Evolutionary conservation across 805 yeast species (phyloP).

Genomic region (Ogataea thermomethanolica): DNA sequence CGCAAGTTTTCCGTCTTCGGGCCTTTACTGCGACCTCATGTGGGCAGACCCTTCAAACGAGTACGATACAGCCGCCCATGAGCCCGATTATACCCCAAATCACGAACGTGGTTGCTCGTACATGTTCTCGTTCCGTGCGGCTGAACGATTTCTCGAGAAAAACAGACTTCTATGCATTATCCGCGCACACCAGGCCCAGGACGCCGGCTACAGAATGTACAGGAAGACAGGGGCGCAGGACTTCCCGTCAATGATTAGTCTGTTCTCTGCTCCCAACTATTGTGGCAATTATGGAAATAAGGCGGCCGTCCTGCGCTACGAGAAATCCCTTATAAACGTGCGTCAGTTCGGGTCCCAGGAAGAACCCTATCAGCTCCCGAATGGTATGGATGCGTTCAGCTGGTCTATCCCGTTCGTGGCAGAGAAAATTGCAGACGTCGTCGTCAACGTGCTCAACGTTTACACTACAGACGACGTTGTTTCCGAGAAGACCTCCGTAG

Average conservation of each 20-base stretch:
- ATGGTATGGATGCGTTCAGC: conserved; percentile 94
- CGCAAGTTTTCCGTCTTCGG: conserved; percentile 83
- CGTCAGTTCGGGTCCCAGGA: conserved; percentile 79
- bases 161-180: conserved; percentile 78
- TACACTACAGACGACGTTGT: conserved; percentile 86
- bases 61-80: conserved; percentile 55
- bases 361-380: conserved; percentile 95
- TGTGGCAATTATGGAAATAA: conserved; percentile 87
- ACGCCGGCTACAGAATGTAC: conserved; percentile 93
- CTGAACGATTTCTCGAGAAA: conserved; percentile 69
- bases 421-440: conserved; percentile 90
- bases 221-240: conserved; percentile 76
- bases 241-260: conserved; percentile 83
- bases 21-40: conserved; percentile 87
- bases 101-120: conserved; percentile 85
- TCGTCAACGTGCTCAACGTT: conserved; percentile 81
- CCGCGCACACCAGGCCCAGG: conserved; percentile 97
- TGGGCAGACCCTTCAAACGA: conserved; percentile 96
- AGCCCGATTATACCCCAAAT: conserved; percentile 61
- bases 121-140: conserved; percentile 78
- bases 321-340: conserved; percentile 86
- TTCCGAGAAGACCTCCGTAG: neutral
- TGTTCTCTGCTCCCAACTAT: conserved; percentile 94
- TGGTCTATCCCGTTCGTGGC: conserved; percentile 98
- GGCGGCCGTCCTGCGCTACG: conserved; percentile 91